phyloP scores from a whole-genome alignment of 148 eudicot species.

The Linanthus parryae region DNA sequence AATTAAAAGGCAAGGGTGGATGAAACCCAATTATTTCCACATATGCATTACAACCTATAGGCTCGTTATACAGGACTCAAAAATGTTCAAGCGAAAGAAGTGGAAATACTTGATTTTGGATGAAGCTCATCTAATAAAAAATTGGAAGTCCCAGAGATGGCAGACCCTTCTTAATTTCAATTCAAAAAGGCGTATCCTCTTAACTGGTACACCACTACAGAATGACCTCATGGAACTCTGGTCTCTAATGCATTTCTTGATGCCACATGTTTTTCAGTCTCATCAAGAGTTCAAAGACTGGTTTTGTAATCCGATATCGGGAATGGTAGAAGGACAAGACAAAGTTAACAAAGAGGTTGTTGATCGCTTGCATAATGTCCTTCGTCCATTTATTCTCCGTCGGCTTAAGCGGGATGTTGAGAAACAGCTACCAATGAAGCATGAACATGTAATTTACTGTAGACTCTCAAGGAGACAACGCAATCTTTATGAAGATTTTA shows the following conservation, averaged over 20 bases:
- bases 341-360: constrained; percentile 94
- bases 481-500: constrained; percentile 93
- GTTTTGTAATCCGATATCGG: constrained; percentile 96
- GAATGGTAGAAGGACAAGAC: constrained; percentile 99
- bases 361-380: constrained; percentile 96
- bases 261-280: constrained; percentile 99
- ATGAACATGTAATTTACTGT: constrained; percentile 91
- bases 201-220: constrained; percentile 98
- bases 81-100: constrained; percentile 94
- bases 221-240: constrained; percentile 99
- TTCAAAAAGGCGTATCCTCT: constrained; percentile 90
- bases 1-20: constrained; percentile 96
- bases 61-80: constrained; percentile 97
- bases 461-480: constrained; percentile 97
- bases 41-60: constrained; percentile 97
- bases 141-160: constrained; percentile 99
- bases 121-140: constrained; percentile 98
- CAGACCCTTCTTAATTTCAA: constrained; percentile 96
- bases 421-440: constrained; percentile 86
- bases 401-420: constrained; percentile 98
- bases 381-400: constrained; percentile 96
- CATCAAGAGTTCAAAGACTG: constrained; percentile 99
- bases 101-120: constrained; percentile 99
- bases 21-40: constrained; percentile 91
- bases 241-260: constrained; percentile 99